These are phyloP conservation scores for Pelargonium cotyledonis DNA, from an alignment of 441 rosid species.

Conservation along the genomic window DNA sequence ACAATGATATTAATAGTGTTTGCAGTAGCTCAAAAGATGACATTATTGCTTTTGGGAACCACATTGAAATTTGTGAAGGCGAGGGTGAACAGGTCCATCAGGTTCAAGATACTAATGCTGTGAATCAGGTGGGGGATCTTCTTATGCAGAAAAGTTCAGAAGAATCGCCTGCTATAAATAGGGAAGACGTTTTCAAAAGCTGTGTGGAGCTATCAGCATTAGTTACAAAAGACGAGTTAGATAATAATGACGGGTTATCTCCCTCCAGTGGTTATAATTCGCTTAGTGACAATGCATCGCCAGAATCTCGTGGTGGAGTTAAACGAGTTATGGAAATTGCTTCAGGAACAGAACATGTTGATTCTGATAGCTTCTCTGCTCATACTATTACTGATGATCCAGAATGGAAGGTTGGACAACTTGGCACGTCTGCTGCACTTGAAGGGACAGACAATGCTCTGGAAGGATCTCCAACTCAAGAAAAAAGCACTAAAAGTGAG, in stretches of 20 bases:
- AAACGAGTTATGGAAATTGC: constrained; percentile 19
- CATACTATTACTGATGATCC: constrained; percentile 26
- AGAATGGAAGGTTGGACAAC: constrained; percentile 31
- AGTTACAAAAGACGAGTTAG: constrained; percentile 24
- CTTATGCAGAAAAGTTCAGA: constrained; percentile 21
- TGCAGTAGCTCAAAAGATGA: constrained; percentile 19
- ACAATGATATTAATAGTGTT: constrained; percentile 22
- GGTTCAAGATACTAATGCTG: constrained; percentile 23
- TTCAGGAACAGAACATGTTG: constrained; percentile 14
- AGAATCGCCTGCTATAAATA: constrained; percentile 29
- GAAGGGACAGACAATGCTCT: constrained; percentile 25
- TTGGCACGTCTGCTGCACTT: constrained; percentile 24
- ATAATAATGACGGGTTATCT: constrained; percentile 19
- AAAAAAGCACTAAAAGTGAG: constrained; percentile 23
- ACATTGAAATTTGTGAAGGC: constrained; percentile 29
- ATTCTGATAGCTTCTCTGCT: constrained; percentile 23
- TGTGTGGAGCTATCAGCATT: constrained; percentile 40
- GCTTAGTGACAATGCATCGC: constrained; percentile 13
- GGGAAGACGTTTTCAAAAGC: constrained; percentile 37
- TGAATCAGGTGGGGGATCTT: constrained; percentile 22
- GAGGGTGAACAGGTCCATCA: constrained; percentile 28
- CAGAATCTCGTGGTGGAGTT: constrained; percentile 17
- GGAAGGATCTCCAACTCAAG: constrained; percentile 23
- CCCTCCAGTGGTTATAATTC: constrained; percentile 20
- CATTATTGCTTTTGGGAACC: constrained; percentile 18